phyloP scores from a whole-genome alignment of 78 protist species.

The Polysphondylium violaceum region DNA sequence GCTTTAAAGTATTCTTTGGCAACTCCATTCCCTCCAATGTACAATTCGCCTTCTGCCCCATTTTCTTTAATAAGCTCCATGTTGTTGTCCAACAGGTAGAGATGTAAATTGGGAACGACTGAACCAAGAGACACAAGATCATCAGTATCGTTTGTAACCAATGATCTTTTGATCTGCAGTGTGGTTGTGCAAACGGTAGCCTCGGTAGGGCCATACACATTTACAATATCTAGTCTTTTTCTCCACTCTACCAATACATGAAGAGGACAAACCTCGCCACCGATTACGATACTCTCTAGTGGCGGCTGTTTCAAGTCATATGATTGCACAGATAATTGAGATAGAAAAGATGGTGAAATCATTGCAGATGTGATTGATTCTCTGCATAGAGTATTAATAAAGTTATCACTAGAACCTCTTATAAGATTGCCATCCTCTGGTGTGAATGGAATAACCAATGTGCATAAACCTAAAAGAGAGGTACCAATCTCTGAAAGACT shows the following conservation, averaged over 20 bases:
- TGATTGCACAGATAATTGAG: conserved; percentile 9
- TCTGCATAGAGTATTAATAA: background rate
- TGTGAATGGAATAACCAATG: conserved; percentile 21
- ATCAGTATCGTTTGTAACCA: background rate
- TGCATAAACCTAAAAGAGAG: conserved; percentile 12
- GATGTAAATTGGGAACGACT: background rate
- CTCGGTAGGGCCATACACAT: conserved; percentile 80
- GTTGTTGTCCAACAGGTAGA: conserved; percentile 21
- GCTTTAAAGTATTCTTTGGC: conserved; percentile 34
- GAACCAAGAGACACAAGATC: conserved; percentile 32
- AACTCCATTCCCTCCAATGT: conserved; percentile 59
- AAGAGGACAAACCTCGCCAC: conserved; percentile 72
- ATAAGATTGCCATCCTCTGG: background rate
- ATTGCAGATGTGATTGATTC: conserved; percentile 14
- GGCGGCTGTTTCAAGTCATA: background rate
- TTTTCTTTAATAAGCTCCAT: background rate
- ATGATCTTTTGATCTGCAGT: background rate
- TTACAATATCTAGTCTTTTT: conserved; percentile 22
- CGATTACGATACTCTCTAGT: conserved; percentile 53
- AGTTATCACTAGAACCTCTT: conserved; percentile 23
- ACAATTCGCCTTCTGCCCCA: conserved; percentile 54
- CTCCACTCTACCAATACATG: conserved; percentile 29
- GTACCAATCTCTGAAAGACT: conserved; percentile 66
- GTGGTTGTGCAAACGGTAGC: conserved; percentile 67
- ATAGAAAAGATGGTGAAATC: conserved; percentile 62